Evolutionary conservation across 2,329 filamentous ascomycete species (phyloP), one percentile per base, ranked within the genome.

Genomic region (Pseudogymnoascus sp.): DNA sequence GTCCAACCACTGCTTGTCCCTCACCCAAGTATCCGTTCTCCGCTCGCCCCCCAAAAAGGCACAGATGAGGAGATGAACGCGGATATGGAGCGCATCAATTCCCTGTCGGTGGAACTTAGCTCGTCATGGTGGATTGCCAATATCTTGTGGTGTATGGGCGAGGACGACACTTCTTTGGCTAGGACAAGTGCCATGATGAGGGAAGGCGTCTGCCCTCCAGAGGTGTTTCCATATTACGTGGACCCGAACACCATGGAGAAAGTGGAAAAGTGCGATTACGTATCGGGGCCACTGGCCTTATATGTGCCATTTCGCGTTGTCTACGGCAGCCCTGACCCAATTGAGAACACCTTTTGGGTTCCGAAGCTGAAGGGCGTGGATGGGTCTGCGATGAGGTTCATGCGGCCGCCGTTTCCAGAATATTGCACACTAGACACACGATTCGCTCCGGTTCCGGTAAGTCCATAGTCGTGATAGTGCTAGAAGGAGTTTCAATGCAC

Each of bases 291-390:
- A 40, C 58, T 60, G 14, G 5, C 4, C 4, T 16, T 35, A 25
- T 60, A 31, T 21, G 16, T 35, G 4, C 16, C 49, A 21, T n/a
- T 33, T 33, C n/a, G 3, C 11, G 6, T 33, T 14, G 28, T 14
- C 5, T 16, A 21, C 1, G 28, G 16, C 3, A 16, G 28, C 49
- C 49, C 28, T 18, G 49, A 55, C 28, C 49, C 58, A 12, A 2
- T 40, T 2, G 58, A 60, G 58, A 60, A 60, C 8, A 60, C 14
- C 58, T n/a, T 60, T 41, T 60, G 58, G 58, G 35, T 60, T 38
- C 58, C 58, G n/a, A 60, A 60, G 38, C 58, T 38, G 58, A 60
- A 60, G 18, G 31, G 16, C 25, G 38, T 41, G 21, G 11, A 60
- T 40, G 58, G 58, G 14, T 60, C 35, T n/a, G 18, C 18, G 3